Conservation (phyloP, 441 rosid species). For the Croton setiger region DNA sequence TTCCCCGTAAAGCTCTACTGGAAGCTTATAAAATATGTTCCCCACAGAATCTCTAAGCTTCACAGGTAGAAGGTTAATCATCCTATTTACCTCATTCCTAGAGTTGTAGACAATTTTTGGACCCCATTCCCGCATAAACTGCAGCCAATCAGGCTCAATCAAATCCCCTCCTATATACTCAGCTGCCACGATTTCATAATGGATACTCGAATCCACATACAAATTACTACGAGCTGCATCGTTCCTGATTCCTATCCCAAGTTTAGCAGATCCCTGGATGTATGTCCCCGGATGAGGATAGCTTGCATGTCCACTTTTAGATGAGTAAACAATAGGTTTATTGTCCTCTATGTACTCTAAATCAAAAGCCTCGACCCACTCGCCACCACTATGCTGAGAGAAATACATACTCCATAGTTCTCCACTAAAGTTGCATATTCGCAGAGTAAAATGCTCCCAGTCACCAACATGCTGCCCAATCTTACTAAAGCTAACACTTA, state of each 20-base stretch:
- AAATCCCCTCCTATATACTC: constrained; percentile 54
- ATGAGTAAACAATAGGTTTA: constrained; percentile 61
- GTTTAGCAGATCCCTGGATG: constrained; percentile 62
- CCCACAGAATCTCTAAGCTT: constrained; percentile 36
- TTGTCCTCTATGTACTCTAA: constrained; percentile 65
- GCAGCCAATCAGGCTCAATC: constrained; percentile 71
- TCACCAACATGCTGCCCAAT: constrained; percentile 89
- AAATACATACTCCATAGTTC: constrained; percentile 70
- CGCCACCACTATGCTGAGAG: constrained; percentile 90
- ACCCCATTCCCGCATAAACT: constrained; percentile 91
- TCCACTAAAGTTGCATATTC: constrained; percentile 72
- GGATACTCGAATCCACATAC: constrained; percentile 55
- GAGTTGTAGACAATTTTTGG: constrained; percentile 64
- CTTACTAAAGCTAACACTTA: constrained; percentile 43
- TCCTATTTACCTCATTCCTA: constrained; percentile 53
- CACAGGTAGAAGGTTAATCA: constrained; percentile 45
- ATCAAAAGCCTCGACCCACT: constrained; percentile 66
- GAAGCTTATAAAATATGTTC: constrained; percentile 51
- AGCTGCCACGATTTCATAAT: constrained; percentile 62
- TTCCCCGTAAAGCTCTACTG: constrained; percentile 70
- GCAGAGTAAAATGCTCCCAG: constrained; percentile 90
- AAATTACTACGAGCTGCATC: constrained; percentile 53
- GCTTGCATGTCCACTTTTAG: constrained; percentile 72
- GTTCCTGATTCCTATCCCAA: constrained; percentile 73
- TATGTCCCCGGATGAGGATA: constrained; percentile 64